Base-by-base conservation (phyloP, 441 rosid genomes). In the Geranium incanum region DNA sequence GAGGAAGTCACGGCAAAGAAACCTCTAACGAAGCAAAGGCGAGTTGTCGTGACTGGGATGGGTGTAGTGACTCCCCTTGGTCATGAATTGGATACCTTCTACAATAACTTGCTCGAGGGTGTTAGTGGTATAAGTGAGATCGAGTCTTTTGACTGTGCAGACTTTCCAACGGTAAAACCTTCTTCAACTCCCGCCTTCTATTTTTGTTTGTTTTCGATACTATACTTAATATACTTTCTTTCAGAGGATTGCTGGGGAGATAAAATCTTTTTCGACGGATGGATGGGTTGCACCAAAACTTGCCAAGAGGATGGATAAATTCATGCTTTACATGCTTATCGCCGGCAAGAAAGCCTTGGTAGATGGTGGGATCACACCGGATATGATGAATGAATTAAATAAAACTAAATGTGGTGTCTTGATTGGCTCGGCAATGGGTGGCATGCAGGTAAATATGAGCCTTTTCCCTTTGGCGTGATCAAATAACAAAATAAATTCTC, bases 281-380 rank as follows among this genome's bases (percentile, higher is more conserved):
- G 99, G 97, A 70, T 90, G 88, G 93, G 78, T 95, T 48, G 89
- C 93, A 65, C 99, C 98, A 38, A 95, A 95, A 76, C 84, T 95
- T 64, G 85, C 98, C 0, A 92, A 88, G 85, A 83, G 99, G 82
- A 90, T 92, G 98, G 99, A 95, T 74, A 95, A 90, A 71, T 95
- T 90, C 86, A 92, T 92, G 99, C 99, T 90, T 76, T 95, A 95
- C 82, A 83, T 88, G 82, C 93, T 95, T 62, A 92, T 87, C n/a
- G 99, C 99, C 33, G 98, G 99, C 5, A 95, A 95, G 85, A 95
- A 92, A 78, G 98, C 99, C 75, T 82, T 95, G 86, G 89, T 79
- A 18, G 91, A 95, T 84, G 99, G 95, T 79, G 95, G 98, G 16
- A 79, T 95, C 19, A 88, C 93, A 63, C 88, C 89, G 75, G 92